Base-by-base conservation (phyloP, 352 stramenopile genomes). In the Globisporangium uncinulatum region DNA sequence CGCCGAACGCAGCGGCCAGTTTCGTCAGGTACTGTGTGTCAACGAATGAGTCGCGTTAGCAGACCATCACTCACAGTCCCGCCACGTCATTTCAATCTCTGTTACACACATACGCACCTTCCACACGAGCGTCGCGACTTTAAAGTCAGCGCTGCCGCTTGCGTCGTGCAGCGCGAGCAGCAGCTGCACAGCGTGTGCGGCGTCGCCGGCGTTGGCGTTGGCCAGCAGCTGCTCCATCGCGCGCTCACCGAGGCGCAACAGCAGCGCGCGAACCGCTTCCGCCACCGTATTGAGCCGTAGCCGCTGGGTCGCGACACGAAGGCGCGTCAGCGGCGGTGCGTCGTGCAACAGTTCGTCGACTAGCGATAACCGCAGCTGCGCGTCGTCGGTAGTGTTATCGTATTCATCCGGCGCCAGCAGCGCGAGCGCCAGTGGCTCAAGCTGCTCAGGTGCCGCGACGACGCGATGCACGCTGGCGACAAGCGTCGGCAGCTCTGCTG, bases 111-210 rank as follows among this genome's bases (percentile, higher is more conserved):
- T 7, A 6, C 48, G 34, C 58, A 83, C 73, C 73, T 83, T 83
- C 73, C 73, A 83, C 11, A 79, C 60, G 17, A 83, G 67, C 7
- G 73, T 83, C 64, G 52, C 51, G 10, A 71, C 58, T 52, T 79
- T 76, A n/a, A 83, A 70, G 19, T 71, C 39, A 2, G 36, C 61
- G 37, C 44, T 36, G 3, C 42, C 19, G 11, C 45, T 32, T 2
- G 51, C 20, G 17, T 63, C 42, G 32, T 67, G 61, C 14, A 67
- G 61, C 42, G 49, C 44, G 24, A 67, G 44, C 4, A 67, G 45
- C 29, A 57, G 6, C 8, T 19, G 36, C 43, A 41, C 47, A 20
- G 36, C 21, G 4, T 45, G 31, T 13, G 15, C 54, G 5, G 19
- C 9, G 14, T 17, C 4, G 7, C n/a, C 0, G 2, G 2, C 34